These are phyloP conservation scores for Canavalia ensiformis DNA, from an alignment of 306 rosid genomes.

Conservation along the genomic window DNA sequence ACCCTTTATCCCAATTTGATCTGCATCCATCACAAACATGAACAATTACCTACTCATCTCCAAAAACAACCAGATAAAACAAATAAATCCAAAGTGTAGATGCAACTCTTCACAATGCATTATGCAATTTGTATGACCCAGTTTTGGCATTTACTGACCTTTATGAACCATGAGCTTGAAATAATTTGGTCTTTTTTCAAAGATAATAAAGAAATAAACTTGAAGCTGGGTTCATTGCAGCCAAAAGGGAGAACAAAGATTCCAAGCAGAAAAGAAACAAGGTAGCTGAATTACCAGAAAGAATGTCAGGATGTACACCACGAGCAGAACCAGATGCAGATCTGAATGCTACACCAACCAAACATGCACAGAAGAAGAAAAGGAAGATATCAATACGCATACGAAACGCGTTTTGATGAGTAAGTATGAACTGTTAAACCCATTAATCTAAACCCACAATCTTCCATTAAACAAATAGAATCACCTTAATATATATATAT, in stretches of 20 bases:
- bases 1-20: conserved; percentile 46
- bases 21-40: conserved; percentile 64
- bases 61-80: conserved; percentile 38
- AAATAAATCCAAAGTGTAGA: conserved; percentile 34
- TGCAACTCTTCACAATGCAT: conserved; percentile 20
- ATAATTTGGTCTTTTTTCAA: background rate
- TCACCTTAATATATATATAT: background rate
- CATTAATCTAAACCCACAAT: conserved; percentile 63
- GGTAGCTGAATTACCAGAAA: conserved; percentile 57
- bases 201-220: conserved; percentile 4
- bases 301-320: conserved; percentile 62
- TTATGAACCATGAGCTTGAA: conserved; percentile 37
- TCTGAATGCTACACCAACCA: conserved; percentile 67
- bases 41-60: conserved; percentile 32
- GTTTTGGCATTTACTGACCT: conserved; percentile 22
- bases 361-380: conserved; percentile 48
- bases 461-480: conserved; percentile 45
- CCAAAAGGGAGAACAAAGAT: conserved; percentile 61
- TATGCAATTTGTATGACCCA: conserved; percentile 25
- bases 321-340: conserved; percentile 61
- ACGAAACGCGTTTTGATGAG: conserved; percentile 83
- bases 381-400: conserved; percentile 53
- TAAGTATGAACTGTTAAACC: conserved; percentile 83
- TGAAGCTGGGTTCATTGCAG: conserved; percentile 46
- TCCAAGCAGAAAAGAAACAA: conserved; percentile 53